Percentiles rank a stretch among this genome's conserved stretches.
These are phyloP conservation scores for Teratosphaeria nubilosa DNA, from an alignment of 2,329 filamentous ascomycete species.

Conservation along the genomic window DNA sequence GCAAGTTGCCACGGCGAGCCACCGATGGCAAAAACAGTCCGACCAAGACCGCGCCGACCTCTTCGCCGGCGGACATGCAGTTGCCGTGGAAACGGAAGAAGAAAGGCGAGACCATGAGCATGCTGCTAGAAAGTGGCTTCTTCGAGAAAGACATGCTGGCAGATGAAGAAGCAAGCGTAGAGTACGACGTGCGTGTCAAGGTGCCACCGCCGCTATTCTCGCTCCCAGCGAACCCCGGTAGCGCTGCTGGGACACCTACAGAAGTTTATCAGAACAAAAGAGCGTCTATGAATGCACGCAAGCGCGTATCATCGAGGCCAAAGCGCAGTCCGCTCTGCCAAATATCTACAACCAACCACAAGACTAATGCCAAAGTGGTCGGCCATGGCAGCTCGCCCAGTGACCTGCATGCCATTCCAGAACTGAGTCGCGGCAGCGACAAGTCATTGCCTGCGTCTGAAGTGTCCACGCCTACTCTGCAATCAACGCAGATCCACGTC, in stretches of 20 bases:
- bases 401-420: slow-evolving; percentile 15
- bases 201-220: slow-evolving; percentile 15
- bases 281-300: background rate
- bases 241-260: slow-evolving; percentile 11
- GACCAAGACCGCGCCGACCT: background rate
- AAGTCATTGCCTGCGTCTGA: slow-evolving; percentile 14
- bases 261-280: slow-evolving; percentile 14
- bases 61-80: background rate
- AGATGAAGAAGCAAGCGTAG: background rate
- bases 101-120: slow-evolving; percentile 22
- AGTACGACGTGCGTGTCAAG: slow-evolving; percentile 5
- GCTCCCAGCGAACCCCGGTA: slow-evolving; percentile 15
- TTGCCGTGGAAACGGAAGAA: slow-evolving; percentile 5
- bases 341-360: slow-evolving; percentile 6
- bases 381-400: slow-evolving; percentile 7
- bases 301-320: background rate
- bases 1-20: background rate
- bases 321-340: slow-evolving; percentile 15
- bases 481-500: slow-evolving; percentile 22
- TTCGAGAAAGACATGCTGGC: slow-evolving; percentile 8
- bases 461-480: slow-evolving; percentile 8
- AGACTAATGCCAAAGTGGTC: slow-evolving; percentile 7
- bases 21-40: background rate
- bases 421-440: slow-evolving; percentile 8
- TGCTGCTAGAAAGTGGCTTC: slow-evolving; percentile 22